These are phyloP conservation scores for Cytospora piceicola DNA, from an alignment of 2,329 filamentous ascomycete species.

Conservation along the genomic window DNA sequence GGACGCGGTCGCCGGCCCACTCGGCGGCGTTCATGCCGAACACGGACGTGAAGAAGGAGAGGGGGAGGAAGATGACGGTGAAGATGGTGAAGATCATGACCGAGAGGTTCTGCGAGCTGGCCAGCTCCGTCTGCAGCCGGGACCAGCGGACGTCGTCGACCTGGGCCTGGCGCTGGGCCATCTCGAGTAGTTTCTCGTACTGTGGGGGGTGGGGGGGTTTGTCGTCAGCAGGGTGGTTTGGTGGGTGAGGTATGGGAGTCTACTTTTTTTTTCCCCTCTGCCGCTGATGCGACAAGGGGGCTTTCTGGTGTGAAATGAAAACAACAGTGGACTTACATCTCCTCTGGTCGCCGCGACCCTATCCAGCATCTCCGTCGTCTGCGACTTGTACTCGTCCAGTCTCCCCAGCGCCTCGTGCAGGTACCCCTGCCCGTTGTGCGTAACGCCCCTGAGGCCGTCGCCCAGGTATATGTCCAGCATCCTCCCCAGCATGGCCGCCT, in stretches of 20 bases:
- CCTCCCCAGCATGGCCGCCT: conserved; percentile 52
- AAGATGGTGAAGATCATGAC: conserved; percentile 70
- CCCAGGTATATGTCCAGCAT: conserved; percentile 52
- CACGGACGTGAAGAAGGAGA: conserved; percentile 67
- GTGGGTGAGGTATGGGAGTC: not conserved
- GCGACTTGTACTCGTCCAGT: conserved; percentile 58
- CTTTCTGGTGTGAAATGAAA: not conserved
- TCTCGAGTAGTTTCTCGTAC: conserved; percentile 68
- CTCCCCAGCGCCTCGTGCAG: conserved; percentile 56
- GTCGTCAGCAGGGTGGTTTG: conserved; percentile 33
- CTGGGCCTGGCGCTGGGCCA: conserved; percentile 69
- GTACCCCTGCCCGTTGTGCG: conserved; percentile 53
- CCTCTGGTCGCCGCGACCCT: conserved; percentile 62
- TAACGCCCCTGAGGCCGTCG: conserved; percentile 46
- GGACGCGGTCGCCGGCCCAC: conserved; percentile 55
- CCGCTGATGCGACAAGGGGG: not conserved
- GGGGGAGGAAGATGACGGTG: conserved; percentile 65
- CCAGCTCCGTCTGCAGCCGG: conserved; percentile 64
- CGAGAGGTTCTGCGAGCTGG: conserved; percentile 63
- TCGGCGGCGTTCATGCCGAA: conserved; percentile 69
- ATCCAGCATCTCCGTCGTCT: conserved; percentile 60
- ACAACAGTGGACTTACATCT: conserved; percentile 51
- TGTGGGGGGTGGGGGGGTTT: conserved; percentile 41
- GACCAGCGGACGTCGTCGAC: conserved; percentile 68
- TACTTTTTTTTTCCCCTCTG: not conserved